Conservation (phyloP, 257 asterid species). For the Penstemon barbatus region DNA sequence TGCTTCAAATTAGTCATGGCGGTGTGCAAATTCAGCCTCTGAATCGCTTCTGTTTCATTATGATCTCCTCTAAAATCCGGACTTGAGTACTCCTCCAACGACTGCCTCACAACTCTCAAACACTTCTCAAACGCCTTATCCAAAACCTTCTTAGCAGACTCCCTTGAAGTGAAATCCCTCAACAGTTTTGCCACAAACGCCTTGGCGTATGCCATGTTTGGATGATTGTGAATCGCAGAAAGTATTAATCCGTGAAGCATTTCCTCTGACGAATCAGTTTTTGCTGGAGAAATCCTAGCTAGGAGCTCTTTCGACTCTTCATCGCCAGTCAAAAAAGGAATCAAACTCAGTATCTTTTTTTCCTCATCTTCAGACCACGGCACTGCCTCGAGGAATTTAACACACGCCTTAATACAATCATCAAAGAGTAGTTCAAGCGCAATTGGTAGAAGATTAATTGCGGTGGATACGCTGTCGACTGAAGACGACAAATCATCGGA, state of each 20-base stretch:
- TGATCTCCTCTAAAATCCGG: constrained; percentile 87
- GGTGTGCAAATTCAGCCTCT: constrained; percentile 83
- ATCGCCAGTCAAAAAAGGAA: constrained; percentile 51
- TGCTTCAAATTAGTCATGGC: constrained; percentile 83
- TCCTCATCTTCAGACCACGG: constrained; percentile 99
- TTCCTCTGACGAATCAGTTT: constrained; percentile 56
- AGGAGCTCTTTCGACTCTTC: constrained; percentile 78
- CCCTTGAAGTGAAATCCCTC: constrained; percentile 77
- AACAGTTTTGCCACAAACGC: constrained; percentile 86
- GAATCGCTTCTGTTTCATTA: constrained; percentile 84
- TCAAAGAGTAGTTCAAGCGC: constrained; percentile 84
- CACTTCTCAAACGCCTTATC: constrained; percentile 66
- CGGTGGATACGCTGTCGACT: constrained; percentile 47
- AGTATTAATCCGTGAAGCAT: constrained; percentile 77
- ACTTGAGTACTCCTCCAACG: constrained; percentile 89
- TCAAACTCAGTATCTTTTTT: constrained; percentile 45
- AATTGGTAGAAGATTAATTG: constrained; percentile 64
- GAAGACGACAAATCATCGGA: constrained; percentile 45
- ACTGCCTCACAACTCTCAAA: constrained; percentile 72
- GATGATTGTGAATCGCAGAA: constrained; percentile 68
- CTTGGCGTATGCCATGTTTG: constrained; percentile 72
- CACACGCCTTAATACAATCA: constrained; percentile 80
- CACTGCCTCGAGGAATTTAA: constrained; percentile 79
- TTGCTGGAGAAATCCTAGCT: constrained; percentile 58
- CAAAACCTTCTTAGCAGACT: constrained; percentile 66